Conservation (phyloP, 164 flowering plant species). For the Tinospora cordifolia region DNA sequence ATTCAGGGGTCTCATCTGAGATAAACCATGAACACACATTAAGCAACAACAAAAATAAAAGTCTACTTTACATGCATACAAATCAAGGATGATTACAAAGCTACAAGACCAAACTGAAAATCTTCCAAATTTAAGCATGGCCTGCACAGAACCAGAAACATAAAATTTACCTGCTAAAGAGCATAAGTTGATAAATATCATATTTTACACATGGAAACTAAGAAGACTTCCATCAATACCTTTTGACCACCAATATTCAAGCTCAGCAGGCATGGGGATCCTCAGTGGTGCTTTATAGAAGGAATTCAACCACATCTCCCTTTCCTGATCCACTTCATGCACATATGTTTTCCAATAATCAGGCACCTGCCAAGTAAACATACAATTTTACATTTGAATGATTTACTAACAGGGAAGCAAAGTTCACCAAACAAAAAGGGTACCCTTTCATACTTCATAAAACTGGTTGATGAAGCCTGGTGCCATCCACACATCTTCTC, state of each 20-base stretch:
- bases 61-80: not conserved
- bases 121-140: not conserved
- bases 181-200: not conserved
- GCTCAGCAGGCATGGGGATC: conserved; percentile 93
- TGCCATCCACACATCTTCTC: conserved; percentile 95
- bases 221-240: conserved; percentile 28
- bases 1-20: conserved; percentile 64
- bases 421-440: not conserved
- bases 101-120: not conserved
- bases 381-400: not conserved
- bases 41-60: conserved; percentile 4
- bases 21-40: conserved; percentile 1
- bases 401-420: not conserved
- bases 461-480: conserved; percentile 96
- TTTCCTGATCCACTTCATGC: conserved; percentile 78
- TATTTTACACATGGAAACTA: not conserved
- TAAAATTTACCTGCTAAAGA: not conserved
- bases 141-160: not conserved
- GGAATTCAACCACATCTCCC: conserved; percentile 94
- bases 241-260: conserved; percentile 86
- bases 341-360: conserved; percentile 83
- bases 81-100: not conserved
- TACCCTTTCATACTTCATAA: conserved; percentile 47
- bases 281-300: conserved; percentile 85
- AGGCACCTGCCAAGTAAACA: conserved; percentile 55